Conservation (phyloP, 805 yeast genomes). For the Ogataea neopini region DNA sequence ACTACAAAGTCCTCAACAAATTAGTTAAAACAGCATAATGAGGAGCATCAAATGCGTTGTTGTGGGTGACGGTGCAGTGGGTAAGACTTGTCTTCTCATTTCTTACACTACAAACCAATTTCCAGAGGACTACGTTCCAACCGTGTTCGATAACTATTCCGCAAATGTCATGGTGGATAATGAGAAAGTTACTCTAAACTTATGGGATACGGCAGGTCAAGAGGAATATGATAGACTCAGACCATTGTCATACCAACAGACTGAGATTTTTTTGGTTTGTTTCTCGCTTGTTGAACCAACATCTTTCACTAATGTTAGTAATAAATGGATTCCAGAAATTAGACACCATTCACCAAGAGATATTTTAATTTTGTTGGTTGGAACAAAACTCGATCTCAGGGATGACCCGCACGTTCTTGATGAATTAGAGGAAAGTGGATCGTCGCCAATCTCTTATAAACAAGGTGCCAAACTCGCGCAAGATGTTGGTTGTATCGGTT, state of each 20-base stretch:
- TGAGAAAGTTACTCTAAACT: conserved; percentile 78
- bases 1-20: neutral
- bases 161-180: conserved; percentile 83
- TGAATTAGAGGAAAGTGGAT: conserved; percentile 61
- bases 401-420: conserved; percentile 77
- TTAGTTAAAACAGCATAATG: conserved; percentile 9
- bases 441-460: conserved; percentile 57
- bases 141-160: conserved; percentile 90
- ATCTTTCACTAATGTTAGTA: conserved; percentile 76
- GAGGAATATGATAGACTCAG: conserved; percentile 87
- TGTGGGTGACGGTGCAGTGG: conserved; percentile 95
- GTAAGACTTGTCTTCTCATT: conserved; percentile 86
- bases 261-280: conserved; percentile 84
- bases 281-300: conserved; percentile 82
- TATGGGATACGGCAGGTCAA: conserved; percentile 98
- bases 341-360: conserved; percentile 78
- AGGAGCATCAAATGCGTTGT: conserved; percentile 78
- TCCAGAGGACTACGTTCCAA: conserved; percentile 91
- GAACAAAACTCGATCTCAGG: conserved; percentile 86
- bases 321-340: conserved; percentile 86
- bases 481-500: conserved; percentile 70
- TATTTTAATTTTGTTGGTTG: conserved; percentile 70
- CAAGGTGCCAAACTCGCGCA: conserved; percentile 70
- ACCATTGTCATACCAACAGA: conserved; percentile 89
- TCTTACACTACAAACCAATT: conserved; percentile 90